Evolutionary conservation across 192 early-diverging fungal species (phyloP).

Genomic region (Podila clonocystis): DNA sequence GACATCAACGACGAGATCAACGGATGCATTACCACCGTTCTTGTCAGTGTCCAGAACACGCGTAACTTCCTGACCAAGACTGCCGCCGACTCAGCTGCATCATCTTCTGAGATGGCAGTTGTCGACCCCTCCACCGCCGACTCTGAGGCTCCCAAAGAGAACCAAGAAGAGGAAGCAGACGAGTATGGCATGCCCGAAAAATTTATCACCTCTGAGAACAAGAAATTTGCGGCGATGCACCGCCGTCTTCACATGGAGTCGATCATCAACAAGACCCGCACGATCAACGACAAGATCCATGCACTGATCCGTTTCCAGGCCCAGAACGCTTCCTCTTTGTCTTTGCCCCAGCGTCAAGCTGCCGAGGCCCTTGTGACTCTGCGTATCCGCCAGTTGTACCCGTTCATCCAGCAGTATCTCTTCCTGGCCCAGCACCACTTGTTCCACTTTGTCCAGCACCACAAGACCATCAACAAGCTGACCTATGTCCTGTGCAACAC

Average conservation of each 20-base stretch:
- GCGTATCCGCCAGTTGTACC: conserved; percentile 58
- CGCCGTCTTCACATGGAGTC: conserved; percentile 50
- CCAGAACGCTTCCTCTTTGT: neutral
- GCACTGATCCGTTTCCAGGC: conserved; percentile 13
- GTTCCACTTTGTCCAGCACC: conserved; percentile 63
- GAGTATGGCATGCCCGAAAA: conserved; percentile 60
- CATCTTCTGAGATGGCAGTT: conserved; percentile 52
- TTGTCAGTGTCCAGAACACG: conserved; percentile 46
- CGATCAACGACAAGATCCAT: conserved; percentile 42
- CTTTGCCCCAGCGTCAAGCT: conserved; percentile 9
- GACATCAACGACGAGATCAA: conserved; percentile 44
- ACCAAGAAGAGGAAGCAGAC: conserved; percentile 47
- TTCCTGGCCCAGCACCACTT: conserved; percentile 68
- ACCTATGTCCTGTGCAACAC: conserved; percentile 75
- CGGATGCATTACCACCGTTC: conserved; percentile 40
- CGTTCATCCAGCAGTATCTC: conserved; percentile 72
- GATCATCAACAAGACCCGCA: conserved; percentile 38
- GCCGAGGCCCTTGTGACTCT: conserved; percentile 46
- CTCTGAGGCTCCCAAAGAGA: conserved; percentile 56
- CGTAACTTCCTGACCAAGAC: conserved; percentile 24
- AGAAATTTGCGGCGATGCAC: conserved; percentile 43
- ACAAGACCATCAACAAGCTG: conserved; percentile 79
- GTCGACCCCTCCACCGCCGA: conserved; percentile 39
- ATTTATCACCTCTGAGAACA: conserved; percentile 54
- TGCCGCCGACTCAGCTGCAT: conserved; percentile 13